Conservation (phyloP, 495 filamentous ascomycete genomes). For the Corynascus novoguineensis region DNA sequence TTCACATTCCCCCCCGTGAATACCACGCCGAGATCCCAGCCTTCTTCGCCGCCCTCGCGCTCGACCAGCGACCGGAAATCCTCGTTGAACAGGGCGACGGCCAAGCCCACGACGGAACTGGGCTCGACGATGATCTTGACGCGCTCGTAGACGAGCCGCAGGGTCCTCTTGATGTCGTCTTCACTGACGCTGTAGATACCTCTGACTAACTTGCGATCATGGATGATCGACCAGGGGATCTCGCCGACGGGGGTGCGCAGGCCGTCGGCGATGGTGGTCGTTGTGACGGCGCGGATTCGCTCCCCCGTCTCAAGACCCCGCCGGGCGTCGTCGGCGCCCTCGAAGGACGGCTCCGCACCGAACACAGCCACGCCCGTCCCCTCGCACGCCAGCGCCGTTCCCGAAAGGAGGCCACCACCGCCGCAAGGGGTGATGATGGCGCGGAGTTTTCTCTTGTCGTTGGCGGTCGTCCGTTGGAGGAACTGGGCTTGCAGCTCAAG, state of each 20-base stretch:
- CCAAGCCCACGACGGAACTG: constrained; percentile 78
- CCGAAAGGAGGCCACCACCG: constrained; percentile 82
- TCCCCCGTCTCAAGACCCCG: constrained; percentile 57
- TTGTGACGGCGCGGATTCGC: constrained; percentile 61
- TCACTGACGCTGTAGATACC: constrained; percentile 77
- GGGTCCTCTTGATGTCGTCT: constrained; percentile 70
- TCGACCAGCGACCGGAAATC: constrained; percentile 70
- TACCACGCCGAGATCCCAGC: constrained; percentile 84
- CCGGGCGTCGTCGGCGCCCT: constrained; percentile 78
- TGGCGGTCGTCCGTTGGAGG: background rate
- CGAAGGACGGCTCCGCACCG: constrained; percentile 82
- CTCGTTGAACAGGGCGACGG: constrained; percentile 77
- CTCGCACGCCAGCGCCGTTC: constrained; percentile 68
- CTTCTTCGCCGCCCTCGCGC: constrained; percentile 61
- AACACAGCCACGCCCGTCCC: constrained; percentile 67
- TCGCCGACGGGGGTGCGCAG: constrained; percentile 77
- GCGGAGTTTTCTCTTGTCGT: no score
- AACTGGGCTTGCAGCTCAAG: constrained; percentile 60
- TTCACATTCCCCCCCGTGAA: constrained; percentile 90
- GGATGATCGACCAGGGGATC: constrained; percentile 76
- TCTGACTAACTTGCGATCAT: constrained; percentile 59
- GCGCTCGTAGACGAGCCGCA: constrained; percentile 76
- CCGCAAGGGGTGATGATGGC: constrained; percentile 84
- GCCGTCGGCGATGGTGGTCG: constrained; percentile 85
- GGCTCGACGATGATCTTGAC: constrained; percentile 94